Evolutionary conservation across 805 yeast genomes (phyloP).

Genomic region (Kuraishia floccosa): DNA sequence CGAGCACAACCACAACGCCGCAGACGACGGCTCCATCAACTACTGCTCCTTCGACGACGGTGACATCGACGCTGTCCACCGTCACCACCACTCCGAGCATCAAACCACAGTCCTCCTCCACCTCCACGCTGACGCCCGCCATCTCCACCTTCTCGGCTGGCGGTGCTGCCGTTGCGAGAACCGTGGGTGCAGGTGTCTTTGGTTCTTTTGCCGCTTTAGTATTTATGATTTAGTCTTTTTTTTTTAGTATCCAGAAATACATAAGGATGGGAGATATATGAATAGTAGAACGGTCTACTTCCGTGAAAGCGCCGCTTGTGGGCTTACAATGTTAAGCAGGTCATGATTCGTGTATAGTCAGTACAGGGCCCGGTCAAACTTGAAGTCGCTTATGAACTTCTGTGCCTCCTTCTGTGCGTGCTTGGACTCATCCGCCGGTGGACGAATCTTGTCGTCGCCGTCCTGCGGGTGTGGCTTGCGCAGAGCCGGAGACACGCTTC

Average conservation of each 20-base stretch:
- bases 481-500: neutral
- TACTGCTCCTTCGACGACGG: constrained; percentile 6
- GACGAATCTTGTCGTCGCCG: too few species aligned
- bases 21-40: neutral
- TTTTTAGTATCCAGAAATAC: constrained; percentile 6
- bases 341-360: neutral
- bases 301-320: constrained; percentile 6
- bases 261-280: constrained; percentile 1
- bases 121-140: neutral
- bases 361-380: constrained; percentile 3
- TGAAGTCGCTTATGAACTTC: constrained; percentile 5
- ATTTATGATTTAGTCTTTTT: too few species aligned
- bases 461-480: too few species aligned
- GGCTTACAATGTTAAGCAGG: neutral
- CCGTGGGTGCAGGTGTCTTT: too few species aligned
- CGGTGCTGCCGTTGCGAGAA: too few species aligned
- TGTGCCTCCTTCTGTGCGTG: constrained; percentile 5
- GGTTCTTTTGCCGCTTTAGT: too few species aligned
- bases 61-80: constrained; percentile 10
- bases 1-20: constrained; percentile 3
- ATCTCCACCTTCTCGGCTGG: constrained; percentile 1
- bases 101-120: neutral
- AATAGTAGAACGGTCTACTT: constrained; percentile 5
- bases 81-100: constrained; percentile 8
- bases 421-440: neutral